Base-by-base conservation (phyloP, 2,329 filamentous ascomycete species). In the Clonostachys chloroleuca region DNA sequence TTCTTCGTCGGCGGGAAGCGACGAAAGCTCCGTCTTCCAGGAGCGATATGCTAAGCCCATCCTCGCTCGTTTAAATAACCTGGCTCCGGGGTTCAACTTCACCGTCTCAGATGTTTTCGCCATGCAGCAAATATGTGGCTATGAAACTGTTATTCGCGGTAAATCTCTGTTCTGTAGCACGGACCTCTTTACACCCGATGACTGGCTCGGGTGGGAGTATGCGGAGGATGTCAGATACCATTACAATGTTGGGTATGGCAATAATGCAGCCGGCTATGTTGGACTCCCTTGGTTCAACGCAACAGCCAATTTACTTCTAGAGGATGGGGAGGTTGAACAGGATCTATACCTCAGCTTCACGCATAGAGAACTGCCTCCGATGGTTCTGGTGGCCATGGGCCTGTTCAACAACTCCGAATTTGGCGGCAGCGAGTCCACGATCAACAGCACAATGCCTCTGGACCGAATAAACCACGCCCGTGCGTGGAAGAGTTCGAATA, bases 271-370 rank as follows among this genome's bases (percentile, higher is more conserved):
- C 1, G 81, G 80, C 0, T 70, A 72, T 16, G 70, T 86, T 6
- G 84, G 84, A 3, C 75, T 81, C 46, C 84, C 84, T 0, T 88
- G 84, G 84, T 58, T 87, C 6, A 84, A 84, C 52, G 77, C 81
- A 0, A 83, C 81, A 1, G 70, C 80, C 0, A 56, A 66, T 10
- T 65, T 80, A 0, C 65, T 84, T 10, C 57, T 80, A 45, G 61
- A 55, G 24, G 51, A 63, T 2, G 54, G 59, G 1, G 53, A 61
- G 0, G 13, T 17, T 24, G 30, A 46, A 7, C 74, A 87, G 56
- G 80, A 86, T 47, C 69, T 87, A 8, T 84, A 83, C 56, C 71
- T 87, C 39, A 83, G 80, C 45, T 87, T 87, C 66, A 87, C 84
- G 0, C 84, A 87, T 59, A 78, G 84, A 17, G 83, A 87, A 59